Percentiles rank a stretch among this genome's conserved stretches.
Conservation (phyloP, 257 asterid species). For the Solanum ahanhuiri region DNA sequence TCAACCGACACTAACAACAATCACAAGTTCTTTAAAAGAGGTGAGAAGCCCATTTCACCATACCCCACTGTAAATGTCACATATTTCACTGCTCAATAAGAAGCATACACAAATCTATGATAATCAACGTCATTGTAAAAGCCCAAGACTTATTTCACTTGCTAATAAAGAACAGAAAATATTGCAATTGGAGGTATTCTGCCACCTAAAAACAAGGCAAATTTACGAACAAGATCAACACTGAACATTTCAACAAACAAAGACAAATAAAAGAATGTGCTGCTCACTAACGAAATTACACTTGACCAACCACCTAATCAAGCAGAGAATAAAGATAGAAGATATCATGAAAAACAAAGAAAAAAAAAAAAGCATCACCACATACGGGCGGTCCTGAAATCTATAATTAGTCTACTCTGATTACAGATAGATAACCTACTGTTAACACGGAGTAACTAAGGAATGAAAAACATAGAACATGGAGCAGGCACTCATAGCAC, state of each 20-base stretch:
- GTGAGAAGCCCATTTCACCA: neutral
- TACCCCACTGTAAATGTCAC: too few species aligned
- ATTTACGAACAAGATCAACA: neutral
- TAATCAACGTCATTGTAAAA: neutral
- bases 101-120: neutral
- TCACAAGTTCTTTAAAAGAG: neutral
- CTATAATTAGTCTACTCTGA: constrained; percentile 32
- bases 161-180: neutral
- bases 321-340: constrained; percentile 1
- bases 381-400: constrained; percentile 24
- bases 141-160: neutral
- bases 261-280: constrained; percentile 70
- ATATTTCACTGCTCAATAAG: neutral
- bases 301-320: constrained; percentile 33
- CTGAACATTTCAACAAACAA: neutral
- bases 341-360: constrained; percentile 4
- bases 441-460: neutral
- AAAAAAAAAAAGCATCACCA: constrained; percentile 49
- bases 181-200: neutral
- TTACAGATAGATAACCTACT: constrained; percentile 16
- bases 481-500: constrained; percentile 11
- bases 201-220: neutral
- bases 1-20: neutral
- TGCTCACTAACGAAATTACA: constrained; percentile 35
- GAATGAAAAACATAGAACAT: neutral